These are phyloP conservation scores for Penicillium lividum DNA, from an alignment of 495 filamentous ascomycete genomes.

Conservation along the genomic window DNA sequence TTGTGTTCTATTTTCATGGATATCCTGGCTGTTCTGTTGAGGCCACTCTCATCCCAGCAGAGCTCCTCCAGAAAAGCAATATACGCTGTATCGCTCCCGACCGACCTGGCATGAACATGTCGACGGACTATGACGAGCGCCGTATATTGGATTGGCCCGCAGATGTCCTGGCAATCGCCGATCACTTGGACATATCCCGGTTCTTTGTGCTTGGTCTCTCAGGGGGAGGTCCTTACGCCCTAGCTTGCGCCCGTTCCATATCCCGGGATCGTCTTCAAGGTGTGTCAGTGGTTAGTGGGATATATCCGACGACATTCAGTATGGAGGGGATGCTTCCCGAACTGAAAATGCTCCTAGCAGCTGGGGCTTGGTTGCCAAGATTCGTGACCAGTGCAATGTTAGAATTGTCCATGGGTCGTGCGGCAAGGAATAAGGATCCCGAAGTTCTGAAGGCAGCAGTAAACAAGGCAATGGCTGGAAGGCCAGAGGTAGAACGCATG, in stretches of 20 bases:
- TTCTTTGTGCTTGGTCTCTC: slow-evolving; percentile 14
- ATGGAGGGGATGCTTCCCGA: slow-evolving; percentile 9
- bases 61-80: not conserved
- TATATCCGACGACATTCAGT: slow-evolving; percentile 9
- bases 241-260: slow-evolving; percentile 13
- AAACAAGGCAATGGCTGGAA: slow-evolving; percentile 2
- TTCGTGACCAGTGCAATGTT: slow-evolving; percentile 5
- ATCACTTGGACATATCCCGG: slow-evolving; percentile 9
- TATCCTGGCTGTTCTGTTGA: slow-evolving; percentile 13
- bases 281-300: slow-evolving; percentile 6
- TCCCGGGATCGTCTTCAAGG: slow-evolving; percentile 8
- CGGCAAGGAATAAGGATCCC: slow-evolving; percentile 7
- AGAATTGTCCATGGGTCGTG: slow-evolving; percentile 7
- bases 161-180: slow-evolving; percentile 13
- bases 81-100: slow-evolving; percentile 8
- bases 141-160: slow-evolving; percentile 14
- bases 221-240: slow-evolving; percentile 15
- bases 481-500: slow-evolving; percentile 4
- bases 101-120: slow-evolving; percentile 14
- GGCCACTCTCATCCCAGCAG: slow-evolving; percentile 3
- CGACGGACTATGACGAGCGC: slow-evolving; percentile 9
- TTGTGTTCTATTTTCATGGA: slow-evolving; percentile 15
- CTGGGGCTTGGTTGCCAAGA: slow-evolving; percentile 11
- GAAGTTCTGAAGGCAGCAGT: slow-evolving; percentile 6
- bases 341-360: slow-evolving; percentile 1